Conservation (phyloP, 2,329 filamentous ascomycete species). For the Fragosphaeria purpurea region DNA sequence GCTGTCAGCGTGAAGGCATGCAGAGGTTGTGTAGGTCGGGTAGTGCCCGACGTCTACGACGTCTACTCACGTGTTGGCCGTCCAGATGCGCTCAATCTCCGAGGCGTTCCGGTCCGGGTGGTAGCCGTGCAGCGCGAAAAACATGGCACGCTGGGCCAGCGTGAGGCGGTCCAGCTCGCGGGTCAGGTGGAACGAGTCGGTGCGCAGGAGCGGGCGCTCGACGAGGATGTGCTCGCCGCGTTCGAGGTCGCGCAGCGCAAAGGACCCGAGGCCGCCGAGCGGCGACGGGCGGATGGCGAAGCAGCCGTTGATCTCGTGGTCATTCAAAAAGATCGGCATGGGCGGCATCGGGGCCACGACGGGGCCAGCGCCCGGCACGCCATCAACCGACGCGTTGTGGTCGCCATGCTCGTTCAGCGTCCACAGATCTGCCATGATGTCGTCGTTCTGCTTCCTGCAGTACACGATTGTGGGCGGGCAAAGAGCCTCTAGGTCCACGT, state of each 20-base stretch:
- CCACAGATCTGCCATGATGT: too few species aligned
- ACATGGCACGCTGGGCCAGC: conserved; percentile 20
- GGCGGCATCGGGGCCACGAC: background rate
- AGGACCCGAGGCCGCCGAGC: conserved; percentile 36
- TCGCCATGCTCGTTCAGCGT: too few species aligned
- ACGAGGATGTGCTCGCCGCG: conserved; percentile 31
- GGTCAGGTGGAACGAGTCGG: conserved; percentile 19
- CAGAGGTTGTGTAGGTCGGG: too few species aligned
- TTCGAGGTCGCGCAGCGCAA: conserved; percentile 30
- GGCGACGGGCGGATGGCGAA: conserved; percentile 31
- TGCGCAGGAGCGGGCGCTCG: conserved; percentile 33
- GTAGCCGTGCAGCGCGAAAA: conserved; percentile 26
- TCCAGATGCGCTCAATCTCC: conserved; percentile 18
- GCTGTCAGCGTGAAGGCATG: too few species aligned
- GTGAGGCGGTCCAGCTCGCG: conserved; percentile 26
- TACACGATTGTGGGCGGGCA: conserved; percentile 4
- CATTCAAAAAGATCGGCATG: too few species aligned
- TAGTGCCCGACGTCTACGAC: too few species aligned
- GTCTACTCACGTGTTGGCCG: conserved; percentile 13
- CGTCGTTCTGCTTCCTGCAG: background rate
- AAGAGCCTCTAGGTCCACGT: conserved; percentile 4
- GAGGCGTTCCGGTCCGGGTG: conserved; percentile 10
- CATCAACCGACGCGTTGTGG: too few species aligned
- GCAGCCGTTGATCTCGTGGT: conserved; percentile 23
- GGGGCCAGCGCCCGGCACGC: background rate